These are phyloP conservation scores for Chlamydomonas incerta DNA, from an alignment of 139 green algal genomes.

Conservation along the genomic window DNA sequence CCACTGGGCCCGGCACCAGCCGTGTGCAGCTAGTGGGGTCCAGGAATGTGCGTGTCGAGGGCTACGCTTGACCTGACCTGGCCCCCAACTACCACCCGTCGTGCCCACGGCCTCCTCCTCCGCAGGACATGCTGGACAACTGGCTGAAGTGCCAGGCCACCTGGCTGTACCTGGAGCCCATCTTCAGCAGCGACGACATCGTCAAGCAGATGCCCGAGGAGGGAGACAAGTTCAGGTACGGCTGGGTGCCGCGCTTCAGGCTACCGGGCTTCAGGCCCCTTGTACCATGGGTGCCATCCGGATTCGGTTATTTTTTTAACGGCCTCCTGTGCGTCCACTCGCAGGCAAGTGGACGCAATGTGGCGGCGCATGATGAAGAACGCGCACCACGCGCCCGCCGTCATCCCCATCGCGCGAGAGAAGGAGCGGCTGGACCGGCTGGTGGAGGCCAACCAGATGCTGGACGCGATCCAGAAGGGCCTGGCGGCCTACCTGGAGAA, in stretches of 20 bases:
- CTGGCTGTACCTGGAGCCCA: conserved; percentile 92
- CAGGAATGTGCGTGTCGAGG: too few species aligned
- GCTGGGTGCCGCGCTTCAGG: too few species aligned
- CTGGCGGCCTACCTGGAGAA: conserved; percentile 88
- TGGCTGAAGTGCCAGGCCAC: conserved; percentile 85
- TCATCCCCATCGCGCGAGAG: conserved; percentile 64
- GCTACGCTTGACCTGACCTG: too few species aligned
- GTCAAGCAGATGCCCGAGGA: conserved; percentile 91
- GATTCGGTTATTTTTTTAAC: too few species aligned
- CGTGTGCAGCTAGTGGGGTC: too few species aligned
- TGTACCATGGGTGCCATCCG: too few species aligned
- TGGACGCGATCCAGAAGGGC: conserved; percentile 78
- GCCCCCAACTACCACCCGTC: too few species aligned
- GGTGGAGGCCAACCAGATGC: conserved; percentile 74
- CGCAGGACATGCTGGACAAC: conserved; percentile 87
- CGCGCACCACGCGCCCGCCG: conserved; percentile 59
- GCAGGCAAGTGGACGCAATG: conserved; percentile 55
- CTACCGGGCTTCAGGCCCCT: too few species aligned
- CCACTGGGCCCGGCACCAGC: too few species aligned
- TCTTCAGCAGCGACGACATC: conserved; percentile 88
- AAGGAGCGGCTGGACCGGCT: conserved; percentile 69
- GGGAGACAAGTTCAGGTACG: conserved; percentile 83
- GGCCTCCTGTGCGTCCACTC: too few species aligned
- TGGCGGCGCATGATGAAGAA: conserved; percentile 80
- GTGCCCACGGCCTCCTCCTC: neutral